Evolutionary conservation across 2,329 filamentous ascomycete genomes (phyloP).

Genomic region (Domatiomyces catenatus): DNA sequence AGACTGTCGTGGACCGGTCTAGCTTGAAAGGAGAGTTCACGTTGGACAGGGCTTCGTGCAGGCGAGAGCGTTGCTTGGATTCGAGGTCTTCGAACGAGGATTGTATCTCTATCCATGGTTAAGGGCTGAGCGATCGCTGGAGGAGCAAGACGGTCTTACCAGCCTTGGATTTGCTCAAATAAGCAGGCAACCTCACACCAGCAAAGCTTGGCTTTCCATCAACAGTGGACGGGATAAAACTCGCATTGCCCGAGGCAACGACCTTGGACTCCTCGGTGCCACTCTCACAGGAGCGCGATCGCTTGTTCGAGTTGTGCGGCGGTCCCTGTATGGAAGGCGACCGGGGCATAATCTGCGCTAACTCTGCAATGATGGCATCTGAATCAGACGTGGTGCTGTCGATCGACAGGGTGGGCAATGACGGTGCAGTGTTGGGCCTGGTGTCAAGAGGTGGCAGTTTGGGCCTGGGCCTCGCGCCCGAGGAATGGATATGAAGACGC

Average conservation of each 20-base stretch:
- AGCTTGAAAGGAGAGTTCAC: slow-evolving; percentile 42
- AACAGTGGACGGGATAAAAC: slow-evolving; percentile 1
- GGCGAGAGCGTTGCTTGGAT: slow-evolving; percentile 42
- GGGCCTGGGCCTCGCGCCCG: slow-evolving; percentile 10
- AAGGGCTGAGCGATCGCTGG: background rate
- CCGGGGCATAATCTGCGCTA: slow-evolving; percentile 15
- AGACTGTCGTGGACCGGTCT: slow-evolving; percentile 40
- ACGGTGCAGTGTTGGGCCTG: slow-evolving; percentile 11
- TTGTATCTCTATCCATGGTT: slow-evolving; percentile 35
- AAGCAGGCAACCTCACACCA: slow-evolving; percentile 12
- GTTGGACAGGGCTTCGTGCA: slow-evolving; percentile 32
- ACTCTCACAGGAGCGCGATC: slow-evolving; percentile 14
- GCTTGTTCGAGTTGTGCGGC: slow-evolving; percentile 7
- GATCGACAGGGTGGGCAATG: slow-evolving; percentile 7
- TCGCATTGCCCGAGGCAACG: slow-evolving; percentile 3
- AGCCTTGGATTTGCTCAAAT: slow-evolving; percentile 13
- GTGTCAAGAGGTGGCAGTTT: slow-evolving; percentile 8
- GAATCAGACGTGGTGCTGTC: slow-evolving; percentile 3
- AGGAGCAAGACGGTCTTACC: slow-evolving; percentile 6
- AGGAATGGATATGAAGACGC: slow-evolving; percentile 14
- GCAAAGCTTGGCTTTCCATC: slow-evolving; percentile 4
- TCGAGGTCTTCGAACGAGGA: slow-evolving; percentile 47
- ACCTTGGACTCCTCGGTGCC: slow-evolving; percentile 1
- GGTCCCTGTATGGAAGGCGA: slow-evolving; percentile 7
- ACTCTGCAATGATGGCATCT: slow-evolving; percentile 13